Conservation (phyloP, 129 eudicot genomes). For the Pulicaria dysenterica region DNA sequence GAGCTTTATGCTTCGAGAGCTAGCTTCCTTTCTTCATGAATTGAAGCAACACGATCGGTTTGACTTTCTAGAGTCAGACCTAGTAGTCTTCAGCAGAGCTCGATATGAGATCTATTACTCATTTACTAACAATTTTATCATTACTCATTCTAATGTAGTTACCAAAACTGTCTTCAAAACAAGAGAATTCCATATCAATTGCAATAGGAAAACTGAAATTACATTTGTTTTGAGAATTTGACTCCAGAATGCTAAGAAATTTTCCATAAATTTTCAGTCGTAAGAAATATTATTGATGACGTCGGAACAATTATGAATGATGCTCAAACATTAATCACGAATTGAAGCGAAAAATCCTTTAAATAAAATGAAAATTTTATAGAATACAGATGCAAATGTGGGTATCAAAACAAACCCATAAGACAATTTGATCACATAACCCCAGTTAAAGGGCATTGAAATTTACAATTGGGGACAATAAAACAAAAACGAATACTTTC, state of each 20-base stretch:
- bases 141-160: background rate
- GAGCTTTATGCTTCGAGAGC: background rate
- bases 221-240: conserved; percentile 1
- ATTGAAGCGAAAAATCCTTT: conserved; percentile 7
- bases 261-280: background rate
- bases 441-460: background rate
- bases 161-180: background rate
- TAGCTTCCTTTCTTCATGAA: conserved; percentile 23
- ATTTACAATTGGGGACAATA: conserved; percentile 27
- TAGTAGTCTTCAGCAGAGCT: background rate
- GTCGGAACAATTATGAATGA: conserved; percentile 3
- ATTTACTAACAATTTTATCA: background rate
- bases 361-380: background rate
- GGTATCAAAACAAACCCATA: conserved; percentile 2
- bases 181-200: conserved; percentile 11
- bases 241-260: conserved; percentile 8
- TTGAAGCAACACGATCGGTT: background rate
- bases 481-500: background rate
- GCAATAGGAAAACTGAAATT: background rate
- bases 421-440: conserved; percentile 14
- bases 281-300: no score
- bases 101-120: background rate
- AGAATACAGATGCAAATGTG: conserved; percentile 21
- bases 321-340: conserved; percentile 19
- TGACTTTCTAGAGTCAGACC: conserved; percentile 31